A percentile compares a stretch with the other conserved stretches of the same genome.
Evolutionary conservation across 106 monocot species (phyloP).

Genomic region (Vanilla planifolia): DNA sequence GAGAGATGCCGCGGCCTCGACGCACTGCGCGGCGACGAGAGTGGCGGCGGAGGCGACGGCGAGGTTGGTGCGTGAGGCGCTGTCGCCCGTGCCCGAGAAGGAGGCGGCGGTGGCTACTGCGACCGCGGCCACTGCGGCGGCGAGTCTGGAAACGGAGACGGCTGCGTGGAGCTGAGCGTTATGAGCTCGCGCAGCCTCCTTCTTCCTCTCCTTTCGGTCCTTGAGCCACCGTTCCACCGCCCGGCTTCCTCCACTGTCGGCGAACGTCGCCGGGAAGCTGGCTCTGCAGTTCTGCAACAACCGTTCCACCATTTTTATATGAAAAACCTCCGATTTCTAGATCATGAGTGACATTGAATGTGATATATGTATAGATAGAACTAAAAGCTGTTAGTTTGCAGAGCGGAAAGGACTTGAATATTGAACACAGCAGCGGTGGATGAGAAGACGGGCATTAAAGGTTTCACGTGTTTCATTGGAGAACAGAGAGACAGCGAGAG

Average conservation of each 20-base stretch:
- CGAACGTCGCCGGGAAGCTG: constrained; percentile 18
- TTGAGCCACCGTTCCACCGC: constrained; percentile 79
- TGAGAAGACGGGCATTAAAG: too few species aligned
- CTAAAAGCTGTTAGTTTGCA: too few species aligned
- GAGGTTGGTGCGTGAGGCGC: constrained; percentile 37
- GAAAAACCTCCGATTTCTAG: too few species aligned
- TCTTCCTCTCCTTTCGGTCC: constrained; percentile 58
- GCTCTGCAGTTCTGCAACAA: constrained; percentile 47
- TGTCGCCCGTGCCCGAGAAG: constrained; percentile 37
- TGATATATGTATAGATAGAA: too few species aligned
- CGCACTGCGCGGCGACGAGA: constrained; percentile 67
- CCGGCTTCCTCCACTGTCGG: constrained; percentile 3
- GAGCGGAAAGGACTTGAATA: too few species aligned
- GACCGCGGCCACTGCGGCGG: constrained; percentile 56
- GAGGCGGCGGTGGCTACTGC: constrained; percentile 31
- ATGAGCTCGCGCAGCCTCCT: constrained; percentile 73
- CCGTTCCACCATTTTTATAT: too few species aligned
- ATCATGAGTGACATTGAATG: too few species aligned
- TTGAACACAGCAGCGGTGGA: too few species aligned
- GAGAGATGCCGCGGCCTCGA: constrained; percentile 57
- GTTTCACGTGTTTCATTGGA: too few species aligned
- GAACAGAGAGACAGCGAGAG: neutral
- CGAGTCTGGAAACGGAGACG: constrained; percentile 64
- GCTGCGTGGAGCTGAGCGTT: constrained; percentile 80
- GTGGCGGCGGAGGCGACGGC: constrained; percentile 71